phyloP scores from a whole-genome alignment of 75 land plant genomes.

The Cryptomeria japonica region DNA sequence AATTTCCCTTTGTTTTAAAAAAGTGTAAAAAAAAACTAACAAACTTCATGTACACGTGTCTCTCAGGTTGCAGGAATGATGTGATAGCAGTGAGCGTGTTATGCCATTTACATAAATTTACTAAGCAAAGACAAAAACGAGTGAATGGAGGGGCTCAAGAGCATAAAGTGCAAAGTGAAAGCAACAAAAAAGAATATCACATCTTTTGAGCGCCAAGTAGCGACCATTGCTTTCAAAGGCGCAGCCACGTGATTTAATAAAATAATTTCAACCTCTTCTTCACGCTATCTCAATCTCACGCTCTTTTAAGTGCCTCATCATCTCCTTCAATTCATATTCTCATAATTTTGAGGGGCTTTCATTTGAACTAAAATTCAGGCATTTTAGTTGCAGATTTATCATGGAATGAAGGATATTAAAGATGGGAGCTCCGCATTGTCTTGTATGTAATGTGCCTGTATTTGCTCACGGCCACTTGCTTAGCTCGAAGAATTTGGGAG shows the following conservation, averaged over 20 bases:
- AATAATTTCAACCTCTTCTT: neutral
- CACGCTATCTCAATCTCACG: neutral
- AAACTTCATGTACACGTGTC: too few relatives aligned
- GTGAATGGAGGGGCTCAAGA: neutral
- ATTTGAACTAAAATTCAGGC: neutral
- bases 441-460: neutral
- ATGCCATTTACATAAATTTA: too few relatives aligned
- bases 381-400: slow-evolving; percentile 5
- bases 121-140: neutral
- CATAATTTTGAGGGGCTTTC: neutral
- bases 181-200: neutral
- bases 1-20: too few relatives aligned
- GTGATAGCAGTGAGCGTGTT: too few relatives aligned
- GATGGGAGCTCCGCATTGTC: slow-evolving; percentile 5
- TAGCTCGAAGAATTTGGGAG: neutral
- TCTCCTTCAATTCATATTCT: neutral
- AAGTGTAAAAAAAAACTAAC: too few relatives aligned
- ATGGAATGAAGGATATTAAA: neutral
- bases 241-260: neutral
- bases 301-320: neutral
- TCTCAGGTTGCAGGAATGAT: too few relatives aligned
- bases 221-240: neutral
- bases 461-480: neutral
- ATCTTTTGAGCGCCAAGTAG: neutral
- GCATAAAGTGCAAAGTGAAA: neutral